Percentiles rank a stretch among this genome's conserved stretches.
These are phyloP conservation scores for Syncephalis plumigaleata DNA, from an alignment of 371 early-diverging fungal genomes.

Conservation along the genomic window DNA sequence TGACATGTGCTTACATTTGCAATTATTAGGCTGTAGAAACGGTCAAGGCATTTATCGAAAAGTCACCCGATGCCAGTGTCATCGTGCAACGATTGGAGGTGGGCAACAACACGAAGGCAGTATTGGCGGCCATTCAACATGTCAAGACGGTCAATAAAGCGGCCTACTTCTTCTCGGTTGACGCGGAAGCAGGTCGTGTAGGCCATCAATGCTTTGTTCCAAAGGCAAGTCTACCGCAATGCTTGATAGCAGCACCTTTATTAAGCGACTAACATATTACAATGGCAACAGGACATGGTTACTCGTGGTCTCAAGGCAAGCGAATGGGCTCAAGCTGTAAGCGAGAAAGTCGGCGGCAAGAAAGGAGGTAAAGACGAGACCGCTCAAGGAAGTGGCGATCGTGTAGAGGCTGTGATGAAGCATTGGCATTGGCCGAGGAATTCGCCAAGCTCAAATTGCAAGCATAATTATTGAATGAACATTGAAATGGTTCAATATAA, in stretches of 20 bases:
- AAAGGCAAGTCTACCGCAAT: slow-evolving; percentile 22
- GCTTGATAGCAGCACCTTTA: too few relatives aligned
- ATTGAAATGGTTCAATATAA: neutral
- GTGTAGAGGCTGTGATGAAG: slow-evolving; percentile 44
- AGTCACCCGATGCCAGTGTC: slow-evolving; percentile 37
- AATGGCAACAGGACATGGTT: slow-evolving; percentile 10
- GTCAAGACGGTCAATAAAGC: slow-evolving; percentile 72
- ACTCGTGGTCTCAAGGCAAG: slow-evolving; percentile 64
- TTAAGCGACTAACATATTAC: neutral
- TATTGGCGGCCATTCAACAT: slow-evolving; percentile 53
- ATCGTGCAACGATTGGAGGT: slow-evolving; percentile 43
- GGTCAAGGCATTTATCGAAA: slow-evolving; percentile 60
- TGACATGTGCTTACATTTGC: too few relatives aligned
- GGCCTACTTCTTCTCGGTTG: slow-evolving; percentile 64
- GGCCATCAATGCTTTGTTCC: slow-evolving; percentile 72
- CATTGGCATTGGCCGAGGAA: slow-evolving; percentile 51
- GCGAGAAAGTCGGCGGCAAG: slow-evolving; percentile 73
- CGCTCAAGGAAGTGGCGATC: slow-evolving; percentile 66
- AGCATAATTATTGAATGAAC: slow-evolving; percentile 12
- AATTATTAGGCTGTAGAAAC: slow-evolving; percentile 36
- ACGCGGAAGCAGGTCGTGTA: slow-evolving; percentile 47
- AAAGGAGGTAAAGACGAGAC: slow-evolving; percentile 76
- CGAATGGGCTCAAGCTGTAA: slow-evolving; percentile 76
- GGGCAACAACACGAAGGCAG: slow-evolving; percentile 53
- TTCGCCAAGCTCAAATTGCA: slow-evolving; percentile 57